Evolutionary conservation across 2,329 filamentous ascomycete species (phyloP), one percentile per base, ranked within the genome.

Genomic region (Macroventuria anomochaeta): DNA sequence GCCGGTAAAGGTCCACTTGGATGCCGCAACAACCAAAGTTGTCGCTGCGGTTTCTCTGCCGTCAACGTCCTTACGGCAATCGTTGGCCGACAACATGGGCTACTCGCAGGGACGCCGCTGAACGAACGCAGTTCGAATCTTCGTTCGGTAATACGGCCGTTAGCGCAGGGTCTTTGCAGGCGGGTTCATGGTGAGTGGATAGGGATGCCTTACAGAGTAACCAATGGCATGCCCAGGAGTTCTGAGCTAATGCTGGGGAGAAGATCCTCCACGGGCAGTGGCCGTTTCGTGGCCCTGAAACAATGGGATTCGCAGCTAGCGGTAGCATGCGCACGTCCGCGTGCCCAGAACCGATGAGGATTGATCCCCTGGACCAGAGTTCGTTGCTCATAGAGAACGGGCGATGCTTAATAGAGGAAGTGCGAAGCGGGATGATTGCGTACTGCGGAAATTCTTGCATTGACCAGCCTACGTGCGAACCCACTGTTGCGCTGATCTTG

Each of bases 181-280:
- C 13, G 31, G 37, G 28, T n/a, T 36, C 12, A 31, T 17, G 46
- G 31, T 18, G 34, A 36, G 31, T 49, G 46, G 52, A 39, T 29
- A 39, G 5, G 39, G 39, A n/a, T 26, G 40, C 44, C 51, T 40
- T 15, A 34, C 10, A 20, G 13, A 13, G n/a, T 7, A 36, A 17
- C 51, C 44, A 54, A 48, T 54, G 17, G 26, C 3, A 29, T 23
- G 1, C 15, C 7, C 3, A 17, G 32, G 25, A 28, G 25, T 38
- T 17, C 31, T 37, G 43, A 13, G 25, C 32, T 47, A 46, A 47
- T 34, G 33, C 20, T 46, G 23, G 39, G 18, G 28, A 13, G 50
- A 28, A 54, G 44, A 54, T 54, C 51, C 39, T 48, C 51, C 51
- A 44, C 40, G 18, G 17, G 44, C 51, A 49, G 13, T 49, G 51